Evolutionary conservation across 1,139 yeast species (phyloP).

Genomic region (Yamadazyma songkhlaensis): DNA sequence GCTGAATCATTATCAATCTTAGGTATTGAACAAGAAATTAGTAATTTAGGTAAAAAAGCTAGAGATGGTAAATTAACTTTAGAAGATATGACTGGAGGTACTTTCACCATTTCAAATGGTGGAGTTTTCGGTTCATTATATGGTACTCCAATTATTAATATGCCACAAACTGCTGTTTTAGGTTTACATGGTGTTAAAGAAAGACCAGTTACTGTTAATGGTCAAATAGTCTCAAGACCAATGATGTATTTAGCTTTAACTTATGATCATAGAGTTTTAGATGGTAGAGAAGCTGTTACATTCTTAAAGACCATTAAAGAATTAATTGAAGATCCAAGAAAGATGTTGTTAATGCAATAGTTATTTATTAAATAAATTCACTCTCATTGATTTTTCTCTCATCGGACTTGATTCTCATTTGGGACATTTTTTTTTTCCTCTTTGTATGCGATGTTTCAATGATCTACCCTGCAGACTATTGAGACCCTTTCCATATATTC

Average conservation of each 20-base stretch:
- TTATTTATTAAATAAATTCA: not conserved
- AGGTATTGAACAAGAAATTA: conserved; percentile 87
- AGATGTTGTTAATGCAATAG: conserved; percentile 75
- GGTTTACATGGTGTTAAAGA: conserved; percentile 98
- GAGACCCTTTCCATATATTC: too few relatives aligned
- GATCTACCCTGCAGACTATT: too few relatives aligned
- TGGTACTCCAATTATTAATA: conserved; percentile 98
- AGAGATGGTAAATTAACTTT: conserved; percentile 95
- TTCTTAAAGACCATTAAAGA: conserved; percentile 96
- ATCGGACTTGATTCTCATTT: too few relatives aligned
- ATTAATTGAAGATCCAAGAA: conserved; percentile 98
- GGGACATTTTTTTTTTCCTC: too few relatives aligned
- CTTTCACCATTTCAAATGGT: conserved; percentile 98
- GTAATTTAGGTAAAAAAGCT: conserved; percentile 83
- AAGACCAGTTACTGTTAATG: conserved; percentile 95
- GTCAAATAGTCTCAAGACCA: conserved; percentile 95
- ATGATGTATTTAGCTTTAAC: conserved; percentile 99
- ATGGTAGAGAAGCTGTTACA: conserved; percentile 98
- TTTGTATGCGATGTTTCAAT: too few relatives aligned
- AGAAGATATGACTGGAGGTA: conserved; percentile 99
- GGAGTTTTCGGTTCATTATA: conserved; percentile 97
- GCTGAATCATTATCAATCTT: conserved; percentile 88
- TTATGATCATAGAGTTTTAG: conserved; percentile 96
- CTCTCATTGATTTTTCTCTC: not conserved
- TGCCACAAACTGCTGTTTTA: conserved; percentile 97